Evolutionary conservation across 164 flowering plant genomes (phyloP).

Genomic region (Aristolochia californica): DNA sequence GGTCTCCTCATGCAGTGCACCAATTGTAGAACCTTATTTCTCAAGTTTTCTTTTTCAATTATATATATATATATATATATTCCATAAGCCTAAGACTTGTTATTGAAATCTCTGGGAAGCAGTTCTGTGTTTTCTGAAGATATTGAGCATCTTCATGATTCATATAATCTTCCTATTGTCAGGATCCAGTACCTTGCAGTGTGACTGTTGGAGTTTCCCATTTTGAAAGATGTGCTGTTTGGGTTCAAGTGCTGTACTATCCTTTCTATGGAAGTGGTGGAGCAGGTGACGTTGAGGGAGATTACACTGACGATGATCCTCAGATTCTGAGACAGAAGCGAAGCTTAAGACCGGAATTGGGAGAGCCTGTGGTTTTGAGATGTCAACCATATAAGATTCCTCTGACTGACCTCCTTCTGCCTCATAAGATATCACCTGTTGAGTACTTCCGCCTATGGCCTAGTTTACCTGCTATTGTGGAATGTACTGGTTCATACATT

Average conservation of each 20-base stretch:
- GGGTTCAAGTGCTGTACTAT: slow-evolving; percentile 95
- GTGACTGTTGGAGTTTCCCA: slow-evolving; percentile 95
- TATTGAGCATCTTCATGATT: no score
- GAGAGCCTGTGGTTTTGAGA: slow-evolving; percentile 90
- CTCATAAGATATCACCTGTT: slow-evolving; percentile 92
- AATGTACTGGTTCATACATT: slow-evolving; percentile 79
- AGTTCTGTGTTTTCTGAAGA: no score
- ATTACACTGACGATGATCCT: slow-evolving; percentile 81
- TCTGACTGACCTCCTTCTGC: slow-evolving; percentile 83
- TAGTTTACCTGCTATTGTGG: slow-evolving; percentile 90
- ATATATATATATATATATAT: no score
- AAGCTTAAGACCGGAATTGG: slow-evolving; percentile 64
- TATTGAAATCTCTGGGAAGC: no score
- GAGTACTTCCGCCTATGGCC: slow-evolving; percentile 98
- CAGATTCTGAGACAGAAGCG: slow-evolving; percentile 73
- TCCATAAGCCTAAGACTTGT: no score
- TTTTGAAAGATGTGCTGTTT: slow-evolving; percentile 87
- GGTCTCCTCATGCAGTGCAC: no score
- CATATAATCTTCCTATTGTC: slow-evolving; percentile 14
- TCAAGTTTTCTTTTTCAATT: no score
- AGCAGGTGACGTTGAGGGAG: slow-evolving; percentile 70
- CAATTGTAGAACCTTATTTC: no score
- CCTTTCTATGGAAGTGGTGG: slow-evolving; percentile 84
- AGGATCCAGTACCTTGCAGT: slow-evolving; percentile 93
- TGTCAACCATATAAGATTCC: slow-evolving; percentile 97